phyloP scores from a whole-genome alignment of 2,329 filamentous ascomycete species.

The Zasmidium angulare region DNA sequence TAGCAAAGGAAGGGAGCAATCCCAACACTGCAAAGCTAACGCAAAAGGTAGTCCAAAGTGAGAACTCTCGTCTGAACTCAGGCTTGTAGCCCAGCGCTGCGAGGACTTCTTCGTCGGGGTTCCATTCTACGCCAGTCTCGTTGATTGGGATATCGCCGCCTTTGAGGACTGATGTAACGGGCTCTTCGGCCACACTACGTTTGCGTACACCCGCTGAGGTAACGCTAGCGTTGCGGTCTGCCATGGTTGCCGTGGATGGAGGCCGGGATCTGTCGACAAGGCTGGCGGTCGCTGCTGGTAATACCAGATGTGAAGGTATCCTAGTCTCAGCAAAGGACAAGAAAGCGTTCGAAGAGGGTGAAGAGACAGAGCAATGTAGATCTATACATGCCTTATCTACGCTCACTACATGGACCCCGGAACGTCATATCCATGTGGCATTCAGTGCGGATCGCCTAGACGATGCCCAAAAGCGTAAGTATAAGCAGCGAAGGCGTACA shows the following conservation, averaged over 20 bases:
- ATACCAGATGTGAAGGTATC: too few relatives aligned
- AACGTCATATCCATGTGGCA: not conserved
- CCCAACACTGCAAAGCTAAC: slow-evolving; percentile 73
- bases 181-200: slow-evolving; percentile 47
- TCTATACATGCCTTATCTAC: not conserved
- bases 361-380: not conserved
- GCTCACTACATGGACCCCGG: not conserved
- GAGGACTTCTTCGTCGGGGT: slow-evolving; percentile 60
- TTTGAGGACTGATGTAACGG: slow-evolving; percentile 53
- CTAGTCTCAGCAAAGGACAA: too few relatives aligned
- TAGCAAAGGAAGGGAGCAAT: slow-evolving; percentile 68
- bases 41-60: slow-evolving; percentile 71
- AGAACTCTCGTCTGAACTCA: slow-evolving; percentile 70
- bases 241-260: not conserved
- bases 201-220: slow-evolving; percentile 20
- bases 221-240: slow-evolving; percentile 19
- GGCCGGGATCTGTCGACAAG: too few relatives aligned
- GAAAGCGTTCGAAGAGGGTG: not conserved
- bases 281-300: too few relatives aligned
- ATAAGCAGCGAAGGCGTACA: not conserved
- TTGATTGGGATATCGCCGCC: slow-evolving; percentile 50
- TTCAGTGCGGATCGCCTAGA: not conserved
- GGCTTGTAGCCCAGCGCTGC: slow-evolving; percentile 63
- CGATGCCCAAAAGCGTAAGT: not conserved
- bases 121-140: slow-evolving; percentile 45